Conservation (phyloP, 2,329 filamentous ascomycete genomes). For the Aspergillus sclerotialis region DNA sequence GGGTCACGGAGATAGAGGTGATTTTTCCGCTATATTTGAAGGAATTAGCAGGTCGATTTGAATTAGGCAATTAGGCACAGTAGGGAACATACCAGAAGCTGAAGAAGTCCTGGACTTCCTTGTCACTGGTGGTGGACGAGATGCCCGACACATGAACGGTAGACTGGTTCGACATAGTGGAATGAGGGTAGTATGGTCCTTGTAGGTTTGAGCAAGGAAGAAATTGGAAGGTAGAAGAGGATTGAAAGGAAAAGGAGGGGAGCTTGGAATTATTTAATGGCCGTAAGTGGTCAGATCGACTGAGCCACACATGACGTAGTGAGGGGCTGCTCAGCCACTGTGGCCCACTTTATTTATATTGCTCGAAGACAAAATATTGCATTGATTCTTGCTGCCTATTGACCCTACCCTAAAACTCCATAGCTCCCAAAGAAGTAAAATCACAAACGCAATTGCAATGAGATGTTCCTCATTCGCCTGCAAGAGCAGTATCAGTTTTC, state of each 20-base stretch:
- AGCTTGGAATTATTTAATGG: conserved; percentile 11
- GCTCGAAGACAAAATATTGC: too few relatives aligned
- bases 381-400: conserved; percentile 6
- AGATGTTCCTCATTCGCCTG: not conserved
- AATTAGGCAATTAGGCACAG: not conserved
- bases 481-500: not conserved
- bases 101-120: conserved; percentile 95
- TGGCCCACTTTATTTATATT: conserved; percentile 1
- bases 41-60: conserved; percentile 11
- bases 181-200: too few relatives aligned
- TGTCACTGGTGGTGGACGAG: conserved; percentile 70
- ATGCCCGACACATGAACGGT: conserved; percentile 91
- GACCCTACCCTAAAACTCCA: too few relatives aligned
- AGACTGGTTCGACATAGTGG: conserved; percentile 48
- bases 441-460: conserved; percentile 1
- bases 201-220: conserved; percentile 1
- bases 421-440: conserved; percentile 1
- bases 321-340: conserved; percentile 22
- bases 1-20: conserved; percentile 67
- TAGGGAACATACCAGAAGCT: conserved; percentile 71
- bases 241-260: conserved; percentile 4
- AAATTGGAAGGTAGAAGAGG: conserved; percentile 1
- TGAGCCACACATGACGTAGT: conserved; percentile 31
- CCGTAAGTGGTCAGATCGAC: not conserved
- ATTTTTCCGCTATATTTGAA: conserved; percentile 73